phyloP scores from a whole-genome alignment of 2,329 filamentous ascomycete species.

The Waltergamsia citrina region DNA sequence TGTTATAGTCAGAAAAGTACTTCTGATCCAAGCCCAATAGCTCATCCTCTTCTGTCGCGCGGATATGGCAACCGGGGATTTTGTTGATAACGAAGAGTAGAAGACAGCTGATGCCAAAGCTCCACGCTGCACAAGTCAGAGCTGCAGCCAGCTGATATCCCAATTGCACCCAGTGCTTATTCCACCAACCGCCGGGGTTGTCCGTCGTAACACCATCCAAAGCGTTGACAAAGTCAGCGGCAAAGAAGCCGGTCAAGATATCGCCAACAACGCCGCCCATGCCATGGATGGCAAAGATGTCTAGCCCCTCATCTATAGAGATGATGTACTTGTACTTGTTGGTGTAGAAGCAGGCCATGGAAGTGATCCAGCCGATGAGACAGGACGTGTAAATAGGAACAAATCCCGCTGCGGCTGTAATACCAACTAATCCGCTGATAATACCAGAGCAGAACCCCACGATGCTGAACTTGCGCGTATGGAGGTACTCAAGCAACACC shows the following conservation, averaged over 20 bases:
- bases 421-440: slow-evolving; percentile 46
- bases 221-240: slow-evolving; percentile 33
- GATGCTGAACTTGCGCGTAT: slow-evolving; percentile 32
- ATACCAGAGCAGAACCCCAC: slow-evolving; percentile 33
- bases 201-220: slow-evolving; percentile 38
- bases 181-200: slow-evolving; percentile 35
- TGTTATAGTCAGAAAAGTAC: slow-evolving; percentile 10
- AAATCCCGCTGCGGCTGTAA: slow-evolving; percentile 47
- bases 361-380: slow-evolving; percentile 41
- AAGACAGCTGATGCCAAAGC: slow-evolving; percentile 38
- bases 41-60: slow-evolving; percentile 43
- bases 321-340: slow-evolving; percentile 39
- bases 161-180: slow-evolving; percentile 41
- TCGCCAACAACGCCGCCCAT: slow-evolving; percentile 48
- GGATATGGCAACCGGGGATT: slow-evolving; percentile 43
- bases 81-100: slow-evolving; percentile 43
- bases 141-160: slow-evolving; percentile 46
- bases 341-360: slow-evolving; percentile 32
- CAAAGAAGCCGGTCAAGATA: slow-evolving; percentile 48
- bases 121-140: slow-evolving; percentile 39
- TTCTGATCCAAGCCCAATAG: slow-evolving; percentile 34
- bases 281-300: slow-evolving; percentile 50
- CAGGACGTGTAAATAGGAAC: slow-evolving; percentile 40
- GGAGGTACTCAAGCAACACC: slow-evolving; percentile 40
- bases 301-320: slow-evolving; percentile 46